Percentiles rank a stretch among this genome's conserved stretches.
phyloP scores from a whole-genome alignment of 1,284 basidiomycete genomes.

The Hortiboletus rubellus region DNA sequence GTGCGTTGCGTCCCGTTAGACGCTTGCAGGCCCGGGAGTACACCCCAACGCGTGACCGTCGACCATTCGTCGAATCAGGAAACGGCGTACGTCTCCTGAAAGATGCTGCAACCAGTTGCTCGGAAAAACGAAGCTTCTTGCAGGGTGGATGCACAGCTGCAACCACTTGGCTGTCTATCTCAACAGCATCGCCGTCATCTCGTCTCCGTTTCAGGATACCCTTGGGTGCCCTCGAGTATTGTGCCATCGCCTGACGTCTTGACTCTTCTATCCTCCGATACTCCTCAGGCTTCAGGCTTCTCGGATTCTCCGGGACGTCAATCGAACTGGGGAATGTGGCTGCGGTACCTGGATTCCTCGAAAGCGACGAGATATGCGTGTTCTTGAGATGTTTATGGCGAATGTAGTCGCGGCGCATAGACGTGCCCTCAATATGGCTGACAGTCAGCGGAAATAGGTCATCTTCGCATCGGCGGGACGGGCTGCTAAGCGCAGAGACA shows the following conservation, averaged over 20 bases:
- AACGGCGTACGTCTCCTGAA: conserved; percentile 18
- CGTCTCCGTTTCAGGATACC: conserved; percentile 33
- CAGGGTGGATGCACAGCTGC: not conserved
- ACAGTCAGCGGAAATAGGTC: conserved; percentile 21
- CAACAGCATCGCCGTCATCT: conserved; percentile 18
- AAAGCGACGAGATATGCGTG: conserved; percentile 28
- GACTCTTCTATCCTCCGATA: conserved; percentile 29
- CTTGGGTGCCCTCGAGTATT: conserved; percentile 26
- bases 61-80: conserved; percentile 8
- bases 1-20: not conserved
- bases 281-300: conserved; percentile 26
- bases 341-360: conserved; percentile 12
- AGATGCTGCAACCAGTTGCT: not conserved
- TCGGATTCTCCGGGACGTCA: conserved; percentile 22
- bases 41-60: conserved; percentile 17
- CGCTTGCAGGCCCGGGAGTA: conserved; percentile 23
- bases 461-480: conserved; percentile 20
- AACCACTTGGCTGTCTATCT: not conserved
- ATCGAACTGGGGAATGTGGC: conserved; percentile 22
- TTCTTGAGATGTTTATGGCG: conserved; percentile 34
- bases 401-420: conserved; percentile 30
- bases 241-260: conserved; percentile 32
- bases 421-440: conserved; percentile 28
- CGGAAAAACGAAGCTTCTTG: conserved; percentile 32
- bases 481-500: not conserved